Base-by-base conservation (phyloP, 2,329 filamentous ascomycete species). In the Paecilomyces dactylethromorphus region DNA sequence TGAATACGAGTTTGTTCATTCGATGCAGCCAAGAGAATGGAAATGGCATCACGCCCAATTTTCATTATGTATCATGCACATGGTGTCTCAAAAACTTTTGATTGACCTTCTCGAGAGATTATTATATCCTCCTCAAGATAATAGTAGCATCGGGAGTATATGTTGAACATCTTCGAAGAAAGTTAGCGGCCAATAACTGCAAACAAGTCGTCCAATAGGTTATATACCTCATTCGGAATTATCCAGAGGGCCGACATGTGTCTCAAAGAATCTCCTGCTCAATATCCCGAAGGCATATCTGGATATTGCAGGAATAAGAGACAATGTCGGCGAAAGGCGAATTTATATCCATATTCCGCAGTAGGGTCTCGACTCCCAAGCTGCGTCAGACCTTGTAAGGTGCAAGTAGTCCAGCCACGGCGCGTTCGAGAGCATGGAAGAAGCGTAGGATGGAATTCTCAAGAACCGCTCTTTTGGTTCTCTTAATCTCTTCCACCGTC, bases 401-500 rank as follows among this genome's bases (percentile, higher is more conserved):
- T 10, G 39, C 39, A 45, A 45, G 15, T 45, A 10, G 39, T 18
- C 6, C 18, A 45, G n/a, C 2, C 6, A 6, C n/a, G 8, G n/a
- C n/a, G 39, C 39, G 21, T 45, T n/a, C 39, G 21, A n/a, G 10
- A 18, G n/a, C n/a, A 18, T 45, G n/a, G 8, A 21, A 45, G 32
- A 2, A 18, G 13, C 35, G 15, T 45, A 3, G 3, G 35, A 45
- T 5, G 7, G 35, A 45, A 21, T 18, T 18, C 15, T 45, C 21
- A 10, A 45, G 39, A n/a, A 5, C 15, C 39, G 10, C 5, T 21
- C 15, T 45, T 45, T 45, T 45, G 1, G 15, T n/a, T 15, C 13
- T 54, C 53, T 64, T 69, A 73, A 53, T 75, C 70, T 56, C 72
- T 68, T 54, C 72, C 69, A 58, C 66, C 64, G 39, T 74, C 68